phyloP scores from a whole-genome alignment of 352 stramenopile species.

The Pythium scleroteichum region DNA sequence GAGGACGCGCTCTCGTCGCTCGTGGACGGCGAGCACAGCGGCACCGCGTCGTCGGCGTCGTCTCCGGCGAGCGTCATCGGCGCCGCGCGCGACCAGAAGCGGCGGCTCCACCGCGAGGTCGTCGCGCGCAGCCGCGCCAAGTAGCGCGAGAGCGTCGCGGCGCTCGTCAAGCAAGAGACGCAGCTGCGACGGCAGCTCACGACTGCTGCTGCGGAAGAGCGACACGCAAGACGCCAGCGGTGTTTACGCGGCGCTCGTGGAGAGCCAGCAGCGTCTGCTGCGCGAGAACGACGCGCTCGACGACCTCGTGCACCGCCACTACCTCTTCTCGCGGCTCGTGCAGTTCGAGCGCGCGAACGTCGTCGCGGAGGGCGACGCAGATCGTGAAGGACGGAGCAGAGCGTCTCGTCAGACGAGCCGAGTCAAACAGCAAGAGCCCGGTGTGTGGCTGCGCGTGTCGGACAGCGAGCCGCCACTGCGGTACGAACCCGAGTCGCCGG shows the following conservation, averaged over 20 bases:
- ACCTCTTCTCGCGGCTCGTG: slow-evolving; percentile 8
- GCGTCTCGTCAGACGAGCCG: neutral
- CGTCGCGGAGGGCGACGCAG: neutral
- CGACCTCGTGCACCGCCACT: slow-evolving; percentile 3
- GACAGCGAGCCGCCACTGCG: neutral
- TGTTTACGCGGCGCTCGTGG: slow-evolving; percentile 3
- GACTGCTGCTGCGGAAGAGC: neutral
- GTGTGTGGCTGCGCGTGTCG: neutral
- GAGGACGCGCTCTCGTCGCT: neutral
- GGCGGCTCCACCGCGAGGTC: slow-evolving; percentile 7
- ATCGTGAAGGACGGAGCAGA: neutral
- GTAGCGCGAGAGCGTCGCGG: slow-evolving; percentile 3
- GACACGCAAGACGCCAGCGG: too few species aligned
- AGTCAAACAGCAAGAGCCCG: neutral
- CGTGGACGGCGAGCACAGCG: neutral
- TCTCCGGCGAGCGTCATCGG: neutral
- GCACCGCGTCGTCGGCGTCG: neutral
- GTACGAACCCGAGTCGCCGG: neutral
- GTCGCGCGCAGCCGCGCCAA: slow-evolving; percentile 4
- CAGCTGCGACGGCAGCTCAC: slow-evolving; percentile 5
- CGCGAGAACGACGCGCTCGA: slow-evolving; percentile 10
- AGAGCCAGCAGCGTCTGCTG: slow-evolving; percentile 2
- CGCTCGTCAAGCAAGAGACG: slow-evolving; percentile 4
- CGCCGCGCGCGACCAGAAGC: neutral
- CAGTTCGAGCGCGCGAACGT: slow-evolving; percentile 10